Base-by-base conservation (phyloP, 2,329 filamentous ascomycete genomes). In the Tolypocladium sp. region DNA sequence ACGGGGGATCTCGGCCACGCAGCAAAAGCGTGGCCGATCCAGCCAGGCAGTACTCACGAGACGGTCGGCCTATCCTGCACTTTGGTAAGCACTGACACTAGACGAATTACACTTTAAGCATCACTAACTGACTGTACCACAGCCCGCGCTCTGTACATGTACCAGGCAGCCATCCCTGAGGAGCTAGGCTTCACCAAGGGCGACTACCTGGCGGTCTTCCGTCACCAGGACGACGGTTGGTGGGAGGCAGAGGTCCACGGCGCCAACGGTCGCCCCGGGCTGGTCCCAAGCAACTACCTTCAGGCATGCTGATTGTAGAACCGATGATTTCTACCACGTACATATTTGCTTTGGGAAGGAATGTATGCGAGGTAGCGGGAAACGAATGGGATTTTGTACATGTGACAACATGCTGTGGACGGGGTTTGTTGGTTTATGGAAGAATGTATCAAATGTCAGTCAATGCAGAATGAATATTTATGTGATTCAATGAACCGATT, bases 181-280 rank as follows among this genome's bases (percentile, higher is more conserved):
- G 95, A 99, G 74, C 78, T 99, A 25, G 89, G 89, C 17, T 99
- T 99, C 73, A 81, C 82, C 54, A 99, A 99, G 77, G 92, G 92
- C 55, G 95, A 99, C 70, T 86, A 93, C 60, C 80, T 99, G 17
- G 91, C 93, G 2, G 87, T 99, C 17, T 79, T 97, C 54, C 83
- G 92, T 61, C 85, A 96, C 68, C 94, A 99, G 75, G 94, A 99
- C 71, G 94, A 99, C 70, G 94, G 94, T 25, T 99, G 94, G 94
- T 99, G 95, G 94, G 94, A 99, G 77, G 95, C 95, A 15, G 93
- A 97, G 73, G 85, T 97, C 46, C 90, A 92, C 53, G 87, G 87
- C 30, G 80, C 82, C 63, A 82, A 80, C 63, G 84, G 81, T 56
- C 79, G 75, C 56, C 71, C 80, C 60, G 85, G 85, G 61, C 77